Evolutionary conservation across 2,329 filamentous ascomycete genomes (phyloP).

Genomic region (Microsporum ferrugineum): DNA sequence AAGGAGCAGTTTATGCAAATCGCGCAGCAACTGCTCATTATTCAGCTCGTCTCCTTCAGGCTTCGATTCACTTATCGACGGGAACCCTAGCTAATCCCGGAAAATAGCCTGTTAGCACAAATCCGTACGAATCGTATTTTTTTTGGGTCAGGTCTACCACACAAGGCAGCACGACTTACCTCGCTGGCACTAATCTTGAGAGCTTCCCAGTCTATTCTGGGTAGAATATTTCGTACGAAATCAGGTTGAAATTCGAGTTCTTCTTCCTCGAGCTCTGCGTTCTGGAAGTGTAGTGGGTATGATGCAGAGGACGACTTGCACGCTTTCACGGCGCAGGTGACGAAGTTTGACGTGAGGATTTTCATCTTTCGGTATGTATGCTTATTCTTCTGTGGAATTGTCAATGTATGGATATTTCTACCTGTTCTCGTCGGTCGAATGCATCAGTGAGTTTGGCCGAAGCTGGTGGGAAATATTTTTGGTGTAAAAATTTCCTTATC

Average conservation of each 20-base stretch:
- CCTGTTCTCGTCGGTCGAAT: no score
- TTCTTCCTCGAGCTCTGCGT: slow-evolving; percentile 78
- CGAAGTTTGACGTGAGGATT: slow-evolving; percentile 87
- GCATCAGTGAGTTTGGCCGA: neutral
- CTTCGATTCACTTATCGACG: slow-evolving; percentile 54
- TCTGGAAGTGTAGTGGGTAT: slow-evolving; percentile 84
- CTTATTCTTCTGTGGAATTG: neutral
- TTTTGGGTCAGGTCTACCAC: neutral
- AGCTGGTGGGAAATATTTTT: neutral
- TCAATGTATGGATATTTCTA: neutral
- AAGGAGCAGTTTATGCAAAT: slow-evolving; percentile 70
- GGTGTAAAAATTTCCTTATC: neutral
- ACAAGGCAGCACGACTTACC: slow-evolving; percentile 14
- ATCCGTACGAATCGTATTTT: neutral
- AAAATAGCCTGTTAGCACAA: neutral
- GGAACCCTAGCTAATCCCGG: slow-evolving; percentile 59
- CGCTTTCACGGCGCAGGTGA: slow-evolving; percentile 88
- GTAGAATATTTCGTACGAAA: slow-evolving; percentile 74
- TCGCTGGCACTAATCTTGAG: slow-evolving; percentile 64
- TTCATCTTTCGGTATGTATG: slow-evolving; percentile 53
- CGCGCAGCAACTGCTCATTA: slow-evolving; percentile 59
- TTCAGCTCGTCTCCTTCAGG: slow-evolving; percentile 51
- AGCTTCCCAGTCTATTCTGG: slow-evolving; percentile 78
- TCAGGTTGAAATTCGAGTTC: slow-evolving; percentile 70
- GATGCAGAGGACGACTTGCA: slow-evolving; percentile 73